A percentile compares a stretch with the other conserved stretches of the same genome.
phyloP scores from a whole-genome alignment of 2,329 filamentous ascomycete species.

The Exophiala bonariae region DNA sequence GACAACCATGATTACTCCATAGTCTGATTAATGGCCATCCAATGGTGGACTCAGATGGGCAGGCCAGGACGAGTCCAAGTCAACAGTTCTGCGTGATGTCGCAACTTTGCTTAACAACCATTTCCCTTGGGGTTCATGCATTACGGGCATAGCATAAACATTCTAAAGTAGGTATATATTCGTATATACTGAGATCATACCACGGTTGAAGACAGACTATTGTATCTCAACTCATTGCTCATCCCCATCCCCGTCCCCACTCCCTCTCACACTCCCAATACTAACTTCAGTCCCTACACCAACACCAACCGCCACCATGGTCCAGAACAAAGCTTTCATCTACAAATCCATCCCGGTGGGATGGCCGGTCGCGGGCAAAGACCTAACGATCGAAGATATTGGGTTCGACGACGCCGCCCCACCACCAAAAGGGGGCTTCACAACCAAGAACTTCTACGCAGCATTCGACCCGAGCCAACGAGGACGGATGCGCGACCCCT shows the following conservation, averaged over 20 bases:
- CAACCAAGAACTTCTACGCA: constrained; percentile 65
- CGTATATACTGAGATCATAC: too few species aligned
- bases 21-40: too few species aligned
- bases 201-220: too few species aligned
- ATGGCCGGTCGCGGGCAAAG: constrained; percentile 67
- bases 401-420: constrained; percentile 64
- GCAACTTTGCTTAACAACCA: too few species aligned
- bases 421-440: constrained; percentile 59
- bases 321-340: constrained; percentile 70
- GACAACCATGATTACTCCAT: too few species aligned
- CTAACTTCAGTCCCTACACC: not conserved
- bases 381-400: constrained; percentile 67
- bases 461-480: constrained; percentile 79
- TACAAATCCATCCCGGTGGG: constrained; percentile 69
- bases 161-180: too few species aligned
- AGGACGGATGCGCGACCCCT: constrained; percentile 66
- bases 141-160: too few species aligned
- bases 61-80: too few species aligned
- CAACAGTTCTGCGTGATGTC: too few species aligned
- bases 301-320: constrained; percentile 11
- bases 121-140: too few species aligned
- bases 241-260: not conserved
- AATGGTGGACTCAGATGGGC: too few species aligned
- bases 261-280: not conserved
- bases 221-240: too few species aligned